Base-by-base conservation (phyloP, 192 early-diverging fungal genomes). In the Piromyces finnis region DNA sequence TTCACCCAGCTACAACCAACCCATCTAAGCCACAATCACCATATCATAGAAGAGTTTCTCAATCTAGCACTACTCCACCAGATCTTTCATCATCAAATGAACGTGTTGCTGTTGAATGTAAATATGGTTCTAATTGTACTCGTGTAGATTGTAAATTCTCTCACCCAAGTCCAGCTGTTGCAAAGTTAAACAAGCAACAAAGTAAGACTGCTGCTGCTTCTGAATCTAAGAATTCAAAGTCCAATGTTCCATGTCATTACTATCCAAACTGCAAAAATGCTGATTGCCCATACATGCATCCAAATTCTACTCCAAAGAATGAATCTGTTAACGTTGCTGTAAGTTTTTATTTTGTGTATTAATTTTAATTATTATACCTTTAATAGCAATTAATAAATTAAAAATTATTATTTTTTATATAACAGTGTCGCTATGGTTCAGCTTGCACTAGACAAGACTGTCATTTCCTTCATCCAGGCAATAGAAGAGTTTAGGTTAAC, bases 151-250 rank as follows among this genome's bases (percentile, higher is more conserved):
- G 84, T 79, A 78, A 30, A 18, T 87, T 84, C 84, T 80, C 77
- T n/a, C 86, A 87, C 81, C 84, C 84, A n/a, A 86, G 81, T 22
- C 84, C 84, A 30, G 84, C 84, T 22, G 15, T 51, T 68, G 51
- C 51, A n/a, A 68, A 68, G n/a, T 68, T 68, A 68, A 68, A 26
- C 26, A 68, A 68, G 17, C 51, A 17, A 51, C 41, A 68, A 68
- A 68, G 7, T 27, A 68, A 2, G 0, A 2, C 22, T 9, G 9
- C 5, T 11, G 5, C 26, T 27, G 0, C 22, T 9, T 1, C 5
- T 11, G 0, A 68, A n/a, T 11, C 22, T 27, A 68, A 68, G 9
- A 68, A n/a, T 9, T 68, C 51, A n/a, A 68, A 68, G 26, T 17
- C 51, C 1, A 68, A 68, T 68, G 51, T 68, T 68, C 51, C 51